Percentiles rank a stretch among this genome's conserved stretches.
These are phyloP conservation scores for Yamadazyma taylorii DNA, from an alignment of 1,139 yeast species.

Conservation along the genomic window DNA sequence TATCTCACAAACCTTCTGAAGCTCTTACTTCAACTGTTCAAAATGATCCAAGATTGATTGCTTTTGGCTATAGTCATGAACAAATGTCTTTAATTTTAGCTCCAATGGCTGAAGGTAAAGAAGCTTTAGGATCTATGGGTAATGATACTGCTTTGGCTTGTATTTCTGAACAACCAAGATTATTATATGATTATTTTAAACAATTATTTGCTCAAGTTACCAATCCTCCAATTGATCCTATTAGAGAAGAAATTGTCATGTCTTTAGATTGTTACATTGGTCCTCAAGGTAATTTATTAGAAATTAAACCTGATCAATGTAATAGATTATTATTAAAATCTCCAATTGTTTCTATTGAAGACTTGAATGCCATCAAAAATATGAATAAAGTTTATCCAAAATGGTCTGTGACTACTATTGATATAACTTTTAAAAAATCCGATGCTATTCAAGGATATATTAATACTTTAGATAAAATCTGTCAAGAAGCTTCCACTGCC, in stretches of 20 bases:
- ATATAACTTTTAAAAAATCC: conserved; percentile 81
- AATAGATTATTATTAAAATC: conserved; percentile 80
- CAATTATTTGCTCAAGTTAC: conserved; percentile 98
- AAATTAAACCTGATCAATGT: conserved; percentile 90
- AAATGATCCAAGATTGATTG: conserved; percentile 77
- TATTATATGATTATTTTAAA: conserved; percentile 90
- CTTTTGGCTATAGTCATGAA: conserved; percentile 92
- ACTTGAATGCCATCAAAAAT: conserved; percentile 70
- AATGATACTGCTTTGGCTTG: conserved; percentile 97
- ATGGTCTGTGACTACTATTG: conserved; percentile 82
- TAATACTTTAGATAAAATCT: conserved; percentile 80
- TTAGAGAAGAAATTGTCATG: conserved; percentile 96
- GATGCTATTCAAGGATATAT: conserved; percentile 88
- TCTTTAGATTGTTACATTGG: conserved; percentile 95
- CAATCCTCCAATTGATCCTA: conserved; percentile 98
- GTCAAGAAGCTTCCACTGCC: conserved; percentile 84
- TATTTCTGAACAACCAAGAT: conserved; percentile 86
- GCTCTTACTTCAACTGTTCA: conserved; percentile 49
- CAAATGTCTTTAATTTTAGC: conserved; percentile 81
- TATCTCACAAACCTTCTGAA: conserved; percentile 22
- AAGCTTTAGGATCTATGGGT: conserved; percentile 98
- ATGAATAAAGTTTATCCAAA: conserved; percentile 76
- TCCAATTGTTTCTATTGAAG: conserved; percentile 75
- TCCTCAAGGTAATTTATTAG: conserved; percentile 94
- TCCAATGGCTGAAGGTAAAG: conserved; percentile 97